Evolutionary conservation across 306 rosid species (phyloP).

Genomic region (Trifolium subterraneum): DNA sequence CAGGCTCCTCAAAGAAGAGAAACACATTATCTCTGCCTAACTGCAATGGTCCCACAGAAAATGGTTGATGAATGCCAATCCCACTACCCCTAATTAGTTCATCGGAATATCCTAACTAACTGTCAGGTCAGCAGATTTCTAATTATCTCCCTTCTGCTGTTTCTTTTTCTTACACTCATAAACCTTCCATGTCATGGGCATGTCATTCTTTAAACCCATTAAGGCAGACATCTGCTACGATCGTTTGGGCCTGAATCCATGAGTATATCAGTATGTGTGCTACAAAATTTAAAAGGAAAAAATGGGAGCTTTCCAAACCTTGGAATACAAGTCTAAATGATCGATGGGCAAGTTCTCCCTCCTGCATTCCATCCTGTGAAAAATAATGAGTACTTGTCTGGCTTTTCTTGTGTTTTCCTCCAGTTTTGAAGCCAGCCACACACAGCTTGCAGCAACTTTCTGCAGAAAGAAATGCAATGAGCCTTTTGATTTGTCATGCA

Average conservation of each 20-base stretch:
- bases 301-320: constrained; percentile 61
- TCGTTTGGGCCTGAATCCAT: background rate
- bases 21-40: background rate
- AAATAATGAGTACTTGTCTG: constrained; percentile 87
- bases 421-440: constrained; percentile 96
- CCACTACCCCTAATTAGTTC: background rate
- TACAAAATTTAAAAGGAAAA: background rate
- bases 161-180: background rate
- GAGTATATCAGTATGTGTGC: background rate
- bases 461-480: constrained; percentile 43
- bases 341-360: constrained; percentile 82
- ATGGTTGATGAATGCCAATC: background rate
- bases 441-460: constrained; percentile 98
- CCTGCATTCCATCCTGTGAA: constrained; percentile 96
- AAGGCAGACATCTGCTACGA: background rate
- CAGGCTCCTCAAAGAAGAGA: background rate
- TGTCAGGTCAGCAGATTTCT: too few species aligned
- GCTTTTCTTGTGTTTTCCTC: constrained; percentile 94
- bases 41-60: background rate
- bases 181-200: background rate
- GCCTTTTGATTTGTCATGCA: constrained; percentile 11
- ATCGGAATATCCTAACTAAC: background rate
- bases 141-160: background rate
- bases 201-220: background rate
- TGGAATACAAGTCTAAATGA: constrained; percentile 79